Conservation (phyloP, 148 eudicot genomes). For the Pouteria glomerata region DNA sequence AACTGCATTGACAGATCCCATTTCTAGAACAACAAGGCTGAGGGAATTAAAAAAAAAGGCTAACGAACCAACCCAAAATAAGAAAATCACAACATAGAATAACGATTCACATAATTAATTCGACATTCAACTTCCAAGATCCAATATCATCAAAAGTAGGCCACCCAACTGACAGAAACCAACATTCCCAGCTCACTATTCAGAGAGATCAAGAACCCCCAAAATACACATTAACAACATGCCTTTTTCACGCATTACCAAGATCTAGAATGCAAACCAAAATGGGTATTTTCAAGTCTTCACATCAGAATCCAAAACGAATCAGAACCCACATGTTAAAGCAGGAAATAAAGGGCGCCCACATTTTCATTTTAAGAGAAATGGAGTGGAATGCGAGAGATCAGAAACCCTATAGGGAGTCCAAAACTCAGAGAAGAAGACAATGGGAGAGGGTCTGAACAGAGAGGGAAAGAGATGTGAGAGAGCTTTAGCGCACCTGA, state of each 20-base stretch:
- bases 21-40: neutral
- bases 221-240: neutral
- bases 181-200: conserved; percentile 2
- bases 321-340: conserved; percentile 23
- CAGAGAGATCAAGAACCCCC: conserved; percentile 6
- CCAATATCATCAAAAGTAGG: conserved; percentile 1
- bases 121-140: conserved; percentile 7
- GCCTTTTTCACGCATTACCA: conserved; percentile 4
- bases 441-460: neutral
- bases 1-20: conserved; percentile 3
- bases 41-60: neutral
- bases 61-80: neutral
- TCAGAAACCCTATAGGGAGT: conserved; percentile 18
- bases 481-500: conserved; percentile 24
- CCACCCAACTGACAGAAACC: conserved; percentile 1
- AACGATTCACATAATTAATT: neutral
- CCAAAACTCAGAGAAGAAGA: conserved; percentile 3
- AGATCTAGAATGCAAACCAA: conserved; percentile 35
- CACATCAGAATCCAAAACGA: neutral
- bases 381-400: conserved; percentile 10
- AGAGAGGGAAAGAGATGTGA: too few relatives aligned
- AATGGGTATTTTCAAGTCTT: conserved; percentile 11
- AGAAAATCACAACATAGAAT: neutral
- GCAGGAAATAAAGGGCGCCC: conserved; percentile 22
- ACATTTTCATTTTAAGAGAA: conserved; percentile 28